phyloP scores from a whole-genome alignment of 2,329 filamentous ascomycete genomes.

The Sordariomycetes sp. region DNA sequence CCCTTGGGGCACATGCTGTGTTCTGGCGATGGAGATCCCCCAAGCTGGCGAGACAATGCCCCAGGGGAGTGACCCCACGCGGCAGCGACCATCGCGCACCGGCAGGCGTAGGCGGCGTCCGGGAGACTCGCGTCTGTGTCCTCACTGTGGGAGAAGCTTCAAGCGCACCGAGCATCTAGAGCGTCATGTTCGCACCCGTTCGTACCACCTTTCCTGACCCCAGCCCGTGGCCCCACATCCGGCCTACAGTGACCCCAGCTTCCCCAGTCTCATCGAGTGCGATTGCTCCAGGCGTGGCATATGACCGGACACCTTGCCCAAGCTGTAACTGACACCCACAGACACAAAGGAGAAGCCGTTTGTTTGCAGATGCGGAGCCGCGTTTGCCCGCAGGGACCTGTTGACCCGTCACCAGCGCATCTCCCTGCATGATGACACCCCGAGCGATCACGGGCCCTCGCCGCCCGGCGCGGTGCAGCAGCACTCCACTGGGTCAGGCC shows the following conservation, averaged over 20 bases:
- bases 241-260: background rate
- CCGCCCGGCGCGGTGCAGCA: constrained; percentile 10
- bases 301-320: background rate
- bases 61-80: background rate
- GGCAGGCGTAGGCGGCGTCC: constrained; percentile 6
- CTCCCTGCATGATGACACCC: constrained; percentile 16
- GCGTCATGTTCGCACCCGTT: constrained; percentile 30
- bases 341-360: constrained; percentile 35
- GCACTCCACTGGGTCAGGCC: constrained; percentile 5
- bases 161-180: constrained; percentile 31
- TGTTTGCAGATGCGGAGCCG: constrained; percentile 26
- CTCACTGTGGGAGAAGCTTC: constrained; percentile 27
- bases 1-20: background rate
- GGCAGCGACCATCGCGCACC: constrained; percentile 1
- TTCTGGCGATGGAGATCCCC: background rate
- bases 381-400: constrained; percentile 29
- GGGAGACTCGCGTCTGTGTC: constrained; percentile 15
- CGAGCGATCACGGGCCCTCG: constrained; percentile 14
- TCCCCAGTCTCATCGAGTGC: too few relatives aligned
- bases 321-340: constrained; percentile 8
- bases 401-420: constrained; percentile 29
- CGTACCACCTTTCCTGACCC: constrained; percentile 10
- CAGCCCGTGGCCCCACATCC: background rate
- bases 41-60: background rate
- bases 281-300: background rate